Evolutionary conservation across 192 early-diverging fungal species (phyloP).

Genomic region (Backusella morwellensis): DNA sequence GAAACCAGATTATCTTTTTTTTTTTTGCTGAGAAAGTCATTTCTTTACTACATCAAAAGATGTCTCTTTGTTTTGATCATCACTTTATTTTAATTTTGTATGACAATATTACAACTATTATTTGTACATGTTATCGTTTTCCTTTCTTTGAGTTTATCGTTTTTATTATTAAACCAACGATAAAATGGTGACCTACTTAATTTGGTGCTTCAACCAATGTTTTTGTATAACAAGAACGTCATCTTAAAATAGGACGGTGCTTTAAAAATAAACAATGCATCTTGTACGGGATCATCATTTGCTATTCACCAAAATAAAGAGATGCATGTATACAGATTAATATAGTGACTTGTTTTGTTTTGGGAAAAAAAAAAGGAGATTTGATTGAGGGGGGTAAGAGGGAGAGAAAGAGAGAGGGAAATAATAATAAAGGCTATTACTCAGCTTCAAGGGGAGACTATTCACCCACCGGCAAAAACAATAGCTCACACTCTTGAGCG

Average conservation of each 20-base stretch:
- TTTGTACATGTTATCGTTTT: background rate
- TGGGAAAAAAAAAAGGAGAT: background rate
- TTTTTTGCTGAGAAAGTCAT: background rate
- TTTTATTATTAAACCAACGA: background rate
- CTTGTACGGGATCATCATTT: background rate
- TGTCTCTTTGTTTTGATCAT: background rate
- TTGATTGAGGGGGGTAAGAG: background rate
- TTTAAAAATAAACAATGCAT: background rate
- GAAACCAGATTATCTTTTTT: background rate
- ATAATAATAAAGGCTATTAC: background rate
- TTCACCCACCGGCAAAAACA: background rate
- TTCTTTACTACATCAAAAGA: background rate
- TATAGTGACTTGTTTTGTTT: background rate
- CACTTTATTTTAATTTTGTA: background rate
- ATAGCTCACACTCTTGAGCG: background rate
- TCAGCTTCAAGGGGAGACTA: background rate
- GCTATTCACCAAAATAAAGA: background rate
- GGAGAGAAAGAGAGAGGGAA: background rate
- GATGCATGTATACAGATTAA: background rate
- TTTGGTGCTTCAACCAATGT: background rate
- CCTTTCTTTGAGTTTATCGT: background rate
- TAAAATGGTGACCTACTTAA: background rate
- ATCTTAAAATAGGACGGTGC: background rate
- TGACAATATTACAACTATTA: background rate
- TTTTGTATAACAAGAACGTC: background rate